Conservation (phyloP, 495 filamentous ascomycete genomes). For the Aspergillus taichungensis region DNA sequence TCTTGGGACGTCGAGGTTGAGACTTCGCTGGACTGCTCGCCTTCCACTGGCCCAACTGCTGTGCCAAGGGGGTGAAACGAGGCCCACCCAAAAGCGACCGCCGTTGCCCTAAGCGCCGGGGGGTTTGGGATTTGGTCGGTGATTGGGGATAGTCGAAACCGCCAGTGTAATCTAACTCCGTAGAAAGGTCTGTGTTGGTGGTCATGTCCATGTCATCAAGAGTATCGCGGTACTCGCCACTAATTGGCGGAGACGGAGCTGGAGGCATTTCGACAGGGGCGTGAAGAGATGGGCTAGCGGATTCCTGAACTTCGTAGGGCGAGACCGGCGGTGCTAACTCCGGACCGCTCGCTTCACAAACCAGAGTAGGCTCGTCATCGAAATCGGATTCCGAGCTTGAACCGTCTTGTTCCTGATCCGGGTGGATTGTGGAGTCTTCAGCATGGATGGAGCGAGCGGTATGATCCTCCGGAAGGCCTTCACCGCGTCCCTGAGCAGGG, state of each 20-base stretch:
- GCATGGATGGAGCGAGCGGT: too few relatives aligned
- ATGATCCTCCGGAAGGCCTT: too few relatives aligned
- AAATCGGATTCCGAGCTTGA: too few relatives aligned
- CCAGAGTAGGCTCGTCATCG: too few relatives aligned
- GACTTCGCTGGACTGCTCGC: slow-evolving; percentile 41
- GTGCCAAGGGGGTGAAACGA: slow-evolving; percentile 54
- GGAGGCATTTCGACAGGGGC: not conserved
- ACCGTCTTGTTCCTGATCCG: too few relatives aligned
- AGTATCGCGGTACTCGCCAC: not conserved
- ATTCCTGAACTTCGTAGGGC: not conserved
- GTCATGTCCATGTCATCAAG: not conserved
- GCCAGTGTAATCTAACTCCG: not conserved
- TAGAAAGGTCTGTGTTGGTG: not conserved
- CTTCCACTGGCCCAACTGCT: slow-evolving; percentile 52
- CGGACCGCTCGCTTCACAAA: too few relatives aligned
- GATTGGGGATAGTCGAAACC: not conserved
- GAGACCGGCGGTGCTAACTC: not conserved
- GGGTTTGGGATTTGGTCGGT: slow-evolving; percentile 9
- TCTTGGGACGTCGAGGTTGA: slow-evolving; percentile 22
- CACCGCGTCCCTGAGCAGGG: too few relatives aligned
- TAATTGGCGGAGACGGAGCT: not conserved
- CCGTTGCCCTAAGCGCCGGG: slow-evolving; percentile 10
- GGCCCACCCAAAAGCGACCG: slow-evolving; percentile 22
- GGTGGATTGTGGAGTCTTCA: too few relatives aligned
- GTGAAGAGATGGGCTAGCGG: not conserved